These are phyloP conservation scores for Phaffia rhodozyma DNA, from an alignment of 1,284 basidiomycete species.

Conservation along the genomic window DNA sequence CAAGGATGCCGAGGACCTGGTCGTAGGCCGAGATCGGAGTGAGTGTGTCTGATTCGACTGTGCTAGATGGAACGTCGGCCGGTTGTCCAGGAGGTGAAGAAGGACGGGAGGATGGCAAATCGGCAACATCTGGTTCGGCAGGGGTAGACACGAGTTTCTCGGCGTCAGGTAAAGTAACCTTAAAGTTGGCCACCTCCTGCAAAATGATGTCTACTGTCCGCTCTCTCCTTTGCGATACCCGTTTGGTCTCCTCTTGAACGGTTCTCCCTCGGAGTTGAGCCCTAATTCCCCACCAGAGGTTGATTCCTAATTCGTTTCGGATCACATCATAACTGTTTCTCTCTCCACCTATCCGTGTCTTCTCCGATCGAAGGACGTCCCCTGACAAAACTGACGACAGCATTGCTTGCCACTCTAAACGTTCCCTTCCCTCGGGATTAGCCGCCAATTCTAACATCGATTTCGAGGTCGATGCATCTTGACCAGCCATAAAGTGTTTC, in stretches of 20 bases:
- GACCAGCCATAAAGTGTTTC: not conserved
- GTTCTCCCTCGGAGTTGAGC: slow-evolving; percentile 71
- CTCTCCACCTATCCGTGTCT: slow-evolving; percentile 65
- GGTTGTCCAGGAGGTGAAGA: slow-evolving; percentile 24
- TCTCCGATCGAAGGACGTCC: slow-evolving; percentile 86
- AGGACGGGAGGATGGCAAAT: slow-evolving; percentile 23
- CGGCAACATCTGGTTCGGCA: not conserved
- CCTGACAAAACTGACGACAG: slow-evolving; percentile 81
- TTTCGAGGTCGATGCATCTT: not conserved
- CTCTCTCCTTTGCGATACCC: slow-evolving; percentile 68
- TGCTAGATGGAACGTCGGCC: slow-evolving; percentile 23
- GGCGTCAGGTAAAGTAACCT: slow-evolving; percentile 29
- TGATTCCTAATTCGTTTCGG: slow-evolving; percentile 52
- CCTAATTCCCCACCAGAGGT: slow-evolving; percentile 79
- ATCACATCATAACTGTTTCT: slow-evolving; percentile 53
- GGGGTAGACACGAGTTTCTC: not conserved
- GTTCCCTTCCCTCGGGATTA: slow-evolving; percentile 54
- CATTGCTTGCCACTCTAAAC: slow-evolving; percentile 90
- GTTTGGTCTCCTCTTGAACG: slow-evolving; percentile 68
- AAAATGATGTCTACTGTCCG: slow-evolving; percentile 70
- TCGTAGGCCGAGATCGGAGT: slow-evolving; percentile 42
- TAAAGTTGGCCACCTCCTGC: slow-evolving; percentile 68
- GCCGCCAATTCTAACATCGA: not conserved
- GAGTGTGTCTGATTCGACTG: not conserved
- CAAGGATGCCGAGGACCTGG: slow-evolving; percentile 61